These are phyloP conservation scores for Pseudocercospora musae DNA, from an alignment of 2,329 filamentous ascomycete species.

Conservation along the genomic window DNA sequence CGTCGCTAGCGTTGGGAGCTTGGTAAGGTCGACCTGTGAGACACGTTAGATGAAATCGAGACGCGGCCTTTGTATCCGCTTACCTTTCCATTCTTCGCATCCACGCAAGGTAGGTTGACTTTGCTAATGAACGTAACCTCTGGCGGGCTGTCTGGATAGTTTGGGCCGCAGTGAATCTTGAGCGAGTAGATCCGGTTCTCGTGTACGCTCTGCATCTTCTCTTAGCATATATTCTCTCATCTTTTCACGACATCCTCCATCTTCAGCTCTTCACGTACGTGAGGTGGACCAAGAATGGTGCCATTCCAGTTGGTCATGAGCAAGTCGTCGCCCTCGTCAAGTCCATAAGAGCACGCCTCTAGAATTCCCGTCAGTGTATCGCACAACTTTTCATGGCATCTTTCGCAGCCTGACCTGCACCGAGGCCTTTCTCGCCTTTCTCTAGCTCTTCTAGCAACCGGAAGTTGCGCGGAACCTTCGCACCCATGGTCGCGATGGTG, in stretches of 20 bases:
- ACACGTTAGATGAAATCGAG: not conserved
- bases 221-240: slow-evolving; percentile 3
- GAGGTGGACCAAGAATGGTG: slow-evolving; percentile 92
- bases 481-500: slow-evolving; percentile 52
- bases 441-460: slow-evolving; percentile 94
- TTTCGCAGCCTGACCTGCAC: slow-evolving; percentile 61
- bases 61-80: slow-evolving; percentile 2
- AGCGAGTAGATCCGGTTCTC: slow-evolving; percentile 99
- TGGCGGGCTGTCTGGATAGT: slow-evolving; percentile 87
- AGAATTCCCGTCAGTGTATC: slow-evolving; percentile 14
- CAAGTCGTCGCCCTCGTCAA: slow-evolving; percentile 89
- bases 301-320: slow-evolving; percentile 99
- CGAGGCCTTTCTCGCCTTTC: slow-evolving; percentile 96
- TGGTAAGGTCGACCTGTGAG: slow-evolving; percentile 72
- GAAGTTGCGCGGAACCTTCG: slow-evolving; percentile 92
- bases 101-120: slow-evolving; percentile 95
- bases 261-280: slow-evolving; percentile 59
- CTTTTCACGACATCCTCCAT: not conserved
- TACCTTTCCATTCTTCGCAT: slow-evolving; percentile 71
- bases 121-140: slow-evolving; percentile 89
- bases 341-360: slow-evolving; percentile 97
- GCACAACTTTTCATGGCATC: not conserved
- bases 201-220: slow-evolving; percentile 69
- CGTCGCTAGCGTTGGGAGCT: slow-evolving; percentile 78
- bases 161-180: slow-evolving; percentile 87